Evolutionary conservation across 2,329 filamentous ascomycete species (phyloP), one percentile per base, ranked within the genome.

Genomic region (Chlorencoelia australis): DNA sequence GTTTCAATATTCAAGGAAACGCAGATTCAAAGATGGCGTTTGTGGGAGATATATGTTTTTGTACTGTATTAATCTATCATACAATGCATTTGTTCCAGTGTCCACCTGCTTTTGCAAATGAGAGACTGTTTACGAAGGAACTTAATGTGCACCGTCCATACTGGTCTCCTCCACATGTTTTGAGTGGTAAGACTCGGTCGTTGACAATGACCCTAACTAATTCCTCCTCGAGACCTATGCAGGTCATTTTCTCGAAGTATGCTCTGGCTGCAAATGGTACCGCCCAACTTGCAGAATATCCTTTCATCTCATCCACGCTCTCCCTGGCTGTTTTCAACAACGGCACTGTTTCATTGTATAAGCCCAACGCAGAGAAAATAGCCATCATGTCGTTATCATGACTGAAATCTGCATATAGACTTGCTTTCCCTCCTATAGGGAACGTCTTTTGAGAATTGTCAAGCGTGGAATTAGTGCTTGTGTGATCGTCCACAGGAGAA

Each of bases 351-450:
- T 59, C 61, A 47, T 87, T 82, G 61, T 86, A 94, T 17, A 94
- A 62, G 0, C 86, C 83, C 45, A 95, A 55, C 0, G 86, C 85
- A 4, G 75, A 76, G 54, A 82, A 82, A 5, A 93, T 75, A 6
- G 72, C 71, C 19, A 73, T 75, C 76, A 95, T 86, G 54, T 82
- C 78, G 57, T 93, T 94, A 60, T 95, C 88, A 59, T 95, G 88
- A 44, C 79, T 84, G 55, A 95, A 94, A 59, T 95, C 88, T 0
- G 85, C 87, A 53, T 93, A 95, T 1, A 94, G 61, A 8, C 62
- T 62, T 28, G 64, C 60, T 43, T 71, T 50, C 19, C 58, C 57
- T 16, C 60, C 68, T 0, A 94, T 63, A 0, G 88, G 87, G 52
- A 94, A 95, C 0, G 82, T 88, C 5, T 59, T 54, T 1, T 70